Evolutionary conservation across 2,329 filamentous ascomycete species (phyloP), one percentile per base, ranked within the genome.

Genomic region (Fusarium irregulare): DNA sequence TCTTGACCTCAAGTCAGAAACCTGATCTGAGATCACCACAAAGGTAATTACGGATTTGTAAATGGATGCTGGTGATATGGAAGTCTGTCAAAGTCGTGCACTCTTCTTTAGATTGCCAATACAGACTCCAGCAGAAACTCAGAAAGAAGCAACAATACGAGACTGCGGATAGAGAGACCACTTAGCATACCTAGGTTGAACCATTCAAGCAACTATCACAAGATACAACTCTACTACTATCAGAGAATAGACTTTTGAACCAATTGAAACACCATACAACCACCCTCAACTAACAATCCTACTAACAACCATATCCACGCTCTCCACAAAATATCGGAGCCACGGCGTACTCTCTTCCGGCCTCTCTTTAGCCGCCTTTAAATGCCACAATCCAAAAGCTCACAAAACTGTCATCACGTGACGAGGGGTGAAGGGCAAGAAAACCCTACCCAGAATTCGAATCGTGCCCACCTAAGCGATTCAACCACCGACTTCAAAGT

Each of bases 381-480:
- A n/a, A 37, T 37, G 10, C 30, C n/a, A n/a, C 7, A 32, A 16
- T 4, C 16, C 12, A 34, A 34, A 14, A 37, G 34, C 34, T 37
- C 25, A 30, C 37, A 42, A 25, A 27, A 20, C 27, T 27, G 14
- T 1, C 2, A 2, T 56, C 60, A 63, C 58, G 28, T 63, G 60
- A 61, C 21, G 55, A 60, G 56, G 56, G 56, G 59, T 12, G 58
- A 63, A 81, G 80, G 80, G 80, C 79, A 81, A 70, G 72, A 75
- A 81, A 81, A 79, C 80, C 80, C 80, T 82, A 82, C 75, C 41
- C 18, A n/a, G 30, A 49, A 23, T 42, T 44, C 23, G 11, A 41
- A 51, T 42, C 34, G 34, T 41, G 49, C 49, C 47, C 47, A 50
- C 58, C 59, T 62, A 37, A 60, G 56, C 59, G 59, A 62, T 61